phyloP scores from a whole-genome alignment of 2,329 filamentous ascomycete species.

The Colletotrichum tanaceti region DNA sequence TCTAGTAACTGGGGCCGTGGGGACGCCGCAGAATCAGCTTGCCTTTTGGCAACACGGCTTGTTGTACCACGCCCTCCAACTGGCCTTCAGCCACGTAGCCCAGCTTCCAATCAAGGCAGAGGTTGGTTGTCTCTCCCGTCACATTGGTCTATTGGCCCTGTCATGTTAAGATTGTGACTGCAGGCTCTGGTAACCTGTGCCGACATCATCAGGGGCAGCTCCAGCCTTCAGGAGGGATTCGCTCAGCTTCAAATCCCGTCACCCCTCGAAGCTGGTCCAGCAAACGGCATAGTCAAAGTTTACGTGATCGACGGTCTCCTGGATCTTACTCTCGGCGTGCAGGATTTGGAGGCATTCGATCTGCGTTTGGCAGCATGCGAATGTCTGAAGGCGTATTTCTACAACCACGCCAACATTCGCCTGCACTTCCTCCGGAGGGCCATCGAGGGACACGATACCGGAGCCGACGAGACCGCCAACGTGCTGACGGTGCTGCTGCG shows the following conservation, averaged over 20 bases:
- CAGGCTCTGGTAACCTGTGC: slow-evolving; percentile 86
- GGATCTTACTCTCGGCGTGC: slow-evolving; percentile 79
- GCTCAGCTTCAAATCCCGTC: slow-evolving; percentile 84
- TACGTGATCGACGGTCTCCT: slow-evolving; percentile 96
- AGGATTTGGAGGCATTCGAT: slow-evolving; percentile 77
- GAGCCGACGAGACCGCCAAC: slow-evolving; percentile 86
- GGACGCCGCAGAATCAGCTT: slow-evolving; percentile 84
- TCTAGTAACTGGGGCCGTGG: slow-evolving; percentile 80
- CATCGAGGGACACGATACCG: slow-evolving; percentile 85
- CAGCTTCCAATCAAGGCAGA: slow-evolving; percentile 85
- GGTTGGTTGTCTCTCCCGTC: slow-evolving; percentile 57
- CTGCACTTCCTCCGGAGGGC: slow-evolving; percentile 88
- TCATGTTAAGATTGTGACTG: slow-evolving; percentile 29
- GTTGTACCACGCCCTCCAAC: slow-evolving; percentile 80
- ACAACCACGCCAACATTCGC: slow-evolving; percentile 81
- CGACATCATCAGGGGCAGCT: slow-evolving; percentile 86
- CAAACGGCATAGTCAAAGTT: slow-evolving; percentile 69
- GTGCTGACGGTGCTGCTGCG: slow-evolving; percentile 85
- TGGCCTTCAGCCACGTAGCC: slow-evolving; percentile 81
- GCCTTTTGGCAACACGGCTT: slow-evolving; percentile 88
- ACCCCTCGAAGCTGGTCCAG: slow-evolving; percentile 59
- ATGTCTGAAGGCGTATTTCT: slow-evolving; percentile 93
- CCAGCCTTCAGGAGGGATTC: slow-evolving; percentile 85
- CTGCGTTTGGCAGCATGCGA: slow-evolving; percentile 86
- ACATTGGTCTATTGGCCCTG: background rate